phyloP scores from a whole-genome alignment of 305 asterid genomes.

The Fraxinus angustifolia region DNA sequence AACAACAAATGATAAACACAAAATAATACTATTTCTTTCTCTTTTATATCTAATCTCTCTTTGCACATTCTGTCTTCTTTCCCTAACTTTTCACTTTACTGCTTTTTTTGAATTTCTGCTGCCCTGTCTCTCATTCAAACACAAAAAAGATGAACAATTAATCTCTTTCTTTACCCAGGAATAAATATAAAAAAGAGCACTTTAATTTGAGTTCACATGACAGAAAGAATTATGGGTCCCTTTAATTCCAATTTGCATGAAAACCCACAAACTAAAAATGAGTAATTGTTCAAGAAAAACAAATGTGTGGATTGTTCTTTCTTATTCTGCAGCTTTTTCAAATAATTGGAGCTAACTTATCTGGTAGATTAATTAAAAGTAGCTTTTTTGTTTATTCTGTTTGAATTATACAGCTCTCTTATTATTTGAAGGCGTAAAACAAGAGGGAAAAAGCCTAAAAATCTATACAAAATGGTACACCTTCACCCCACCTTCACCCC shows the following conservation, averaged over 20 bases:
- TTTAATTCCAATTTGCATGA: slow-evolving; percentile 11
- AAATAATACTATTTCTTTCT: slow-evolving; percentile 35
- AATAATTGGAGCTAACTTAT: not conserved
- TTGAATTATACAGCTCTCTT: not conserved
- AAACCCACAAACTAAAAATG: slow-evolving; percentile 14
- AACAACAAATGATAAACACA: slow-evolving; percentile 48
- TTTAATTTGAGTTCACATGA: not conserved
- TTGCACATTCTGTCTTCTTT: slow-evolving; percentile 27
- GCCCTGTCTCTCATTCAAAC: slow-evolving; percentile 30
- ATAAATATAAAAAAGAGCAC: not conserved
- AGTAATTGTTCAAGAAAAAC: not conserved
- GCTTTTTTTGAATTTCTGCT: slow-evolving; percentile 47
- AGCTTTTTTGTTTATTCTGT: not conserved
- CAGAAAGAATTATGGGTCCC: slow-evolving; percentile 20
- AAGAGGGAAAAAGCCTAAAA: not conserved
- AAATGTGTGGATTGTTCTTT: not conserved
- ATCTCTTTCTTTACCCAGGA: not conserved
- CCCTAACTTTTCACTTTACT: slow-evolving; percentile 30
- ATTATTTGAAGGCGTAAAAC: not conserved
- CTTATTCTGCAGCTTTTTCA: not conserved
- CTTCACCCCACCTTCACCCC: not conserved
- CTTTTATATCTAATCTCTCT: slow-evolving; percentile 30
- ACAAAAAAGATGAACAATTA: not conserved
- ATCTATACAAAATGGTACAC: not conserved
- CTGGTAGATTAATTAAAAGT: not conserved